phyloP scores from a whole-genome alignment of 768 basidiomycete species.

The Termitomyces sp. region DNA sequence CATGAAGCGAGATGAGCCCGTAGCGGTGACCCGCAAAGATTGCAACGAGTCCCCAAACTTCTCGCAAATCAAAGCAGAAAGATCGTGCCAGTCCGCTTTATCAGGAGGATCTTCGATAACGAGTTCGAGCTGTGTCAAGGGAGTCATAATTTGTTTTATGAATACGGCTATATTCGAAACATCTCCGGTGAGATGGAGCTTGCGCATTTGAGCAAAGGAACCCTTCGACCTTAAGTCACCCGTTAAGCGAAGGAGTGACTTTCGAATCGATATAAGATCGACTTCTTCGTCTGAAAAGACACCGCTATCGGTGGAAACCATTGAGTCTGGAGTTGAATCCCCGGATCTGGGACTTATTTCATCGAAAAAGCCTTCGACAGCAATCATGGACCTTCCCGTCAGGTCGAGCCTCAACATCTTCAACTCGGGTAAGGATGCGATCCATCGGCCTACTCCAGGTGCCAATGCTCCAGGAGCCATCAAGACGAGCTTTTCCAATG shows the following conservation, averaged over 20 bases:
- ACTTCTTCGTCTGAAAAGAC: slow-evolving; percentile 74
- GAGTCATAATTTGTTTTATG: slow-evolving; percentile 60
- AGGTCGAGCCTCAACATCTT: slow-evolving; percentile 67
- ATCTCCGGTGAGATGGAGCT: slow-evolving; percentile 65
- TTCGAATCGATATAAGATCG: slow-evolving; percentile 72
- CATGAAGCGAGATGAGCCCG: slow-evolving; percentile 69
- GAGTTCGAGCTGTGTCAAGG: slow-evolving; percentile 65
- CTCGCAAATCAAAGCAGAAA: slow-evolving; percentile 58
- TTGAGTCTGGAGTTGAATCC: slow-evolving; percentile 63
- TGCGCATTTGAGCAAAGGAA: slow-evolving; percentile 52
- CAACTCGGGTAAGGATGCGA: slow-evolving; percentile 56
- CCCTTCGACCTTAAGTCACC: slow-evolving; percentile 51
- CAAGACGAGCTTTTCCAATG: slow-evolving; percentile 55
- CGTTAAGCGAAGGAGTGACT: slow-evolving; percentile 59
- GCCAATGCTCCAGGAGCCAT: slow-evolving; percentile 73
- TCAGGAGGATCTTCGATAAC: slow-evolving; percentile 77
- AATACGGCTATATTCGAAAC: slow-evolving; percentile 67
- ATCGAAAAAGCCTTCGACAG: slow-evolving; percentile 80
- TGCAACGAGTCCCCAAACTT: slow-evolving; percentile 55
- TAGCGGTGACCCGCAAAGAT: slow-evolving; percentile 56
- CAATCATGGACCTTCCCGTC: slow-evolving; percentile 57
- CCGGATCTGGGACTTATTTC: slow-evolving; percentile 61
- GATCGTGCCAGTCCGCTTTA: slow-evolving; percentile 68
- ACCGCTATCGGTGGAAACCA: slow-evolving; percentile 66
- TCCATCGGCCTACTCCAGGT: slow-evolving; percentile 68